Percentiles rank a stretch among this genome's conserved stretches.
phyloP scores from a whole-genome alignment of 495 filamentous ascomycete species.

The Trichoderma gamsii region DNA sequence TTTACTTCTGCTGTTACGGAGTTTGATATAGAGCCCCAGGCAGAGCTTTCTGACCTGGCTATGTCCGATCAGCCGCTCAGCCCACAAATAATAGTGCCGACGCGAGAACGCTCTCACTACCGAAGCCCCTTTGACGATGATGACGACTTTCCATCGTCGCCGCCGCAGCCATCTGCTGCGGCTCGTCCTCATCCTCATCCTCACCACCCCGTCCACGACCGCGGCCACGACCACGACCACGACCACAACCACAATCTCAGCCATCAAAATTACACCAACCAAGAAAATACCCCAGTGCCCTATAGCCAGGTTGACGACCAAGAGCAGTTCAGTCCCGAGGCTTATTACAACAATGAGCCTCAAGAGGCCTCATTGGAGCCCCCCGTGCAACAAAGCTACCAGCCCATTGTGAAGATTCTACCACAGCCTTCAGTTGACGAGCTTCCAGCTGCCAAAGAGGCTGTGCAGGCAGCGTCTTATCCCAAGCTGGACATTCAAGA shows the following conservation, averaged over 20 bases:
- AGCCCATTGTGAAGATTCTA: slow-evolving; percentile 12
- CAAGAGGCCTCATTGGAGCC: slow-evolving; percentile 6
- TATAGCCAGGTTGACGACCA: neutral
- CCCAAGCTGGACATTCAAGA: slow-evolving; percentile 15
- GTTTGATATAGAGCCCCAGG: slow-evolving; percentile 66
- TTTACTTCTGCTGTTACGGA: slow-evolving; percentile 56
- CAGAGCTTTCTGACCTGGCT: slow-evolving; percentile 38
- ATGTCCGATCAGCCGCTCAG: slow-evolving; percentile 12
- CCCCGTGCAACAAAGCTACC: neutral
- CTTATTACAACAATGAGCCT: neutral
- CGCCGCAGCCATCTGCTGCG: slow-evolving; percentile 1
- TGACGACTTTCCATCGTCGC: slow-evolving; percentile 22
- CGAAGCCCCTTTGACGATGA: slow-evolving; percentile 33
- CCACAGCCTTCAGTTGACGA: slow-evolving; percentile 5
- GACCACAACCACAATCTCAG: too few species aligned
- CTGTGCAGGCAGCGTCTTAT: slow-evolving; percentile 1
- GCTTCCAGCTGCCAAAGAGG: neutral
- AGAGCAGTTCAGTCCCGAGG: neutral
- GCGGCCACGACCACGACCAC: too few species aligned
- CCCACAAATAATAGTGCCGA: slow-evolving; percentile 15
- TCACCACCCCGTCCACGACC: too few species aligned
- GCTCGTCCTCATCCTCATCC: neutral
- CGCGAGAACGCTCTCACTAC: slow-evolving; percentile 33
- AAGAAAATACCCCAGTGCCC: neutral
- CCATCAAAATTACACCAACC: neutral